Conservation (phyloP, 148 eudicot species). For the Fallopia convolvulus region DNA sequence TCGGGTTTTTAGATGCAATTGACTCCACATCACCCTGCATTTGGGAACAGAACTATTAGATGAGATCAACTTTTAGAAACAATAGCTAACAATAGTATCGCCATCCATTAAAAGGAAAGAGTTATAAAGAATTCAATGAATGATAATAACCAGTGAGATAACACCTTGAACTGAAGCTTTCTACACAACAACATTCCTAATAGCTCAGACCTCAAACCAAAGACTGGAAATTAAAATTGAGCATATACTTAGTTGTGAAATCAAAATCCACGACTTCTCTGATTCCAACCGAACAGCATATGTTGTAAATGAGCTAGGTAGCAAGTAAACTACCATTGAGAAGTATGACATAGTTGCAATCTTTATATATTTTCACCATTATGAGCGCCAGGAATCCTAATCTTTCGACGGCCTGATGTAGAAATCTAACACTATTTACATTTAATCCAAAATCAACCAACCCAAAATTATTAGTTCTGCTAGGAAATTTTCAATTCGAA, state of each 20-base stretch:
- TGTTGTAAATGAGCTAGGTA: background rate
- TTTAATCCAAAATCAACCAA: background rate
- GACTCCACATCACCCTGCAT: slow-evolving; percentile 95
- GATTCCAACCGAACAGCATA: background rate
- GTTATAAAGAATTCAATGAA: background rate
- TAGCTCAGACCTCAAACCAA: background rate
- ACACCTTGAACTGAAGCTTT: background rate
- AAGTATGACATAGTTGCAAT: background rate
- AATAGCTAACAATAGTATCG: background rate
- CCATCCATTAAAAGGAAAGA: background rate
- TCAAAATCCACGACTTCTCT: background rate
- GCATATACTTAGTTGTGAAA: background rate
- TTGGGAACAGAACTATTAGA: background rate
- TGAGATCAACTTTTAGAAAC: slow-evolving; percentile 1
- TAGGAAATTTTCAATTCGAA: background rate
- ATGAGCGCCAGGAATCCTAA: background rate
- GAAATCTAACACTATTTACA: background rate
- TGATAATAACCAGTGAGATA: background rate
- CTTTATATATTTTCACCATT: background rate
- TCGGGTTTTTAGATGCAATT: slow-evolving; percentile 92
- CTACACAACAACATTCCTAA: background rate
- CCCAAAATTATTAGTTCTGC: background rate
- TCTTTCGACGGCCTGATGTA: background rate
- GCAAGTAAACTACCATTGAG: background rate
- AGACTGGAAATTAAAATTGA: background rate